Base-by-base conservation (phyloP, 176 grass and related monocot genomes). In the Oryza punctata region DNA sequence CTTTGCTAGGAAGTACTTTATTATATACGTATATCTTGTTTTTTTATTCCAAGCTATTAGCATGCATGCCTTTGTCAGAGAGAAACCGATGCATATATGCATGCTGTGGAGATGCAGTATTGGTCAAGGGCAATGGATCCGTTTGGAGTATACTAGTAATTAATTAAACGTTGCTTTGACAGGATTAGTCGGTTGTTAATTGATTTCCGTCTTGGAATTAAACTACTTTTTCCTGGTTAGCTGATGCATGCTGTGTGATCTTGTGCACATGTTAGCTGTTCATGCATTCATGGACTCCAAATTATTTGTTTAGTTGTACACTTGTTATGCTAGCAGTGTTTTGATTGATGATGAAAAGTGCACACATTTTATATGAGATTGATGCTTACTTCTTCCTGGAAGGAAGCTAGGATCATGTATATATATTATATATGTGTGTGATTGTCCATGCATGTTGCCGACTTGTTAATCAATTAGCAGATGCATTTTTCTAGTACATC, bases 161-260 rank as follows among this genome's bases (percentile, higher is more conserved):
- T 38, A 30, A 65, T 19, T 67, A 65, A 18, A 4, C 29, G 44
- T 29, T 30, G 16, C 81, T 65, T 65, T 65, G 81, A 83, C 57
- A 65, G 57, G 57, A 83, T 66, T 24, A 70, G 33, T 32, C 33
- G 12, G 1, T 78, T 47, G 24, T 19, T 24, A 69, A 18, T 75
- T 54, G 57, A 44, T 78, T 21, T 70, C 16, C 63, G 49, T 45
- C 75, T 35, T 69, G 47, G 12, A 75, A 73, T 45, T 21, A 76
- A 32, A 7, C 27, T 26, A 8, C 6, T 5, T 38, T 57, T 54
- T 19, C 52, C 14, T 21, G 18, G 52, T 19, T 21, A 21, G 19
- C 52, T 57, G 57, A n/a, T 23, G 19, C 57, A n/a, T n/a, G n/a
- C n/a, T n/a, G n/a, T 61, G 54, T 60, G 57, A 1, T 27, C 78